Percentiles rank a stretch among this genome's conserved stretches.
Conservation (phyloP, 1,139 yeast species). For the Geotrichum europaeum region DNA sequence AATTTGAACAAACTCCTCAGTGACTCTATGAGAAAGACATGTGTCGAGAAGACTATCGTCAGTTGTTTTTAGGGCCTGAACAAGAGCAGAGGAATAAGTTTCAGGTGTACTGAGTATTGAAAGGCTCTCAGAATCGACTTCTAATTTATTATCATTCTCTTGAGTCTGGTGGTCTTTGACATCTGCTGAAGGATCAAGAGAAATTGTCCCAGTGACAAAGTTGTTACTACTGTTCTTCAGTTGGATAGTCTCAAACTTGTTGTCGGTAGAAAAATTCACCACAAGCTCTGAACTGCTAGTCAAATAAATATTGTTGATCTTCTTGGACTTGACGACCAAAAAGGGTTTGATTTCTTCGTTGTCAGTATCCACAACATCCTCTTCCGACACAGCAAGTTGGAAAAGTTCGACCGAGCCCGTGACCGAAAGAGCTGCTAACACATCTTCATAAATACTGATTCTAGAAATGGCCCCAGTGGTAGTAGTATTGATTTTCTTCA, state of each 20-base stretch:
- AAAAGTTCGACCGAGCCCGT: background rate
- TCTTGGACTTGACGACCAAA: constrained; percentile 22
- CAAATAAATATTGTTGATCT: constrained; percentile 21
- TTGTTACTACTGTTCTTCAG: background rate
- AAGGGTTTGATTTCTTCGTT: constrained; percentile 4
- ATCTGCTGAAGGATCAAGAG: background rate
- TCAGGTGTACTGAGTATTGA: constrained; percentile 37
- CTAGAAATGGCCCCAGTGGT: background rate
- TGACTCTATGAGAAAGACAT: constrained; percentile 55
- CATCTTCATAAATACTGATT: background rate
- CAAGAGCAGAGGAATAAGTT: constrained; percentile 36
- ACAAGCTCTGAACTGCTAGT: constrained; percentile 5
- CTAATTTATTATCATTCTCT: constrained; percentile 32
- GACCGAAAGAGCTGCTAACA: background rate
- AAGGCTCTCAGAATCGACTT: constrained; percentile 38
- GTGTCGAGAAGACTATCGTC: constrained; percentile 51
- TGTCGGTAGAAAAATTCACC: background rate
- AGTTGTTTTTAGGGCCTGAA: constrained; percentile 39
- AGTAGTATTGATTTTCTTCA: background rate
- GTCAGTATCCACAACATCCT: constrained; percentile 12
- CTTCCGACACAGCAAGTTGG: background rate
- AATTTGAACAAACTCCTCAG: constrained; percentile 63
- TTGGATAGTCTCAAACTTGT: background rate
- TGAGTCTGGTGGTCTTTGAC: constrained; percentile 26
- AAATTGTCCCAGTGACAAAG: background rate